Evolutionary conservation across 345 rosid genomes (phyloP), one percentile per base, ranked within the genome.

Genomic region (Mangifera indica): DNA sequence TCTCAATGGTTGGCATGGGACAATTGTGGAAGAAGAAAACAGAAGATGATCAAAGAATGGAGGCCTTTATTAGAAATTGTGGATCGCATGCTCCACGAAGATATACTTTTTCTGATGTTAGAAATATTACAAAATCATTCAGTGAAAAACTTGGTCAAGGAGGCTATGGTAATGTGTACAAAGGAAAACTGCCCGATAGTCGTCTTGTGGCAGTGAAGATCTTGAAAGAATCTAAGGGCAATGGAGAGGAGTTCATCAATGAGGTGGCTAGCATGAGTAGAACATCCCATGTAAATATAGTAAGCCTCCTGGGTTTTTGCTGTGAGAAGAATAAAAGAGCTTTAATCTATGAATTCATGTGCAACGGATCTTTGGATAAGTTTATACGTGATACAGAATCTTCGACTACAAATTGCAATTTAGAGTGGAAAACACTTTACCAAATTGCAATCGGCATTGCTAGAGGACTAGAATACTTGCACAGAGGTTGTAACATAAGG

Each of bases 381-480:
- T 79, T 67, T 24, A 46, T 79, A 4, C 69, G 59, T 25, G 12
- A 37, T 10, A 64, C 76, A 3, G 49, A 21, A 15, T 12, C 67
- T 1, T 7, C 44, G 0, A 13, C 1, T n/a, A 10, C 11, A 22
- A 18, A 1, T 5, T 40, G 4, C 22, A 40, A 13, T 0, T 25
- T 78, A 20, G 74, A 62, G 3, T 71, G 49, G 78, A 67, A 53
- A 60, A 77, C 69, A 55, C 17, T 82, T 18, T 72, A 52, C 34
- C 37, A 59, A 18, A 79, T 84, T 2, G 76, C 72, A 0, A 3
- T 76, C 1, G 86, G 88, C 0, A 61, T 84, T 22, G 87, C 85
- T 32, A 76, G 83, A 69, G 88, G 91, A 63, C 70, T 83, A 24
- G 87, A 87, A 74, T 84, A 87, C 52, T 78, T 85, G 7, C 92